Percentiles rank a stretch among this genome's conserved stretches.
Conservation (phyloP, 352 stramenopile genomes). For the Phytophthora hibernalis region DNA sequence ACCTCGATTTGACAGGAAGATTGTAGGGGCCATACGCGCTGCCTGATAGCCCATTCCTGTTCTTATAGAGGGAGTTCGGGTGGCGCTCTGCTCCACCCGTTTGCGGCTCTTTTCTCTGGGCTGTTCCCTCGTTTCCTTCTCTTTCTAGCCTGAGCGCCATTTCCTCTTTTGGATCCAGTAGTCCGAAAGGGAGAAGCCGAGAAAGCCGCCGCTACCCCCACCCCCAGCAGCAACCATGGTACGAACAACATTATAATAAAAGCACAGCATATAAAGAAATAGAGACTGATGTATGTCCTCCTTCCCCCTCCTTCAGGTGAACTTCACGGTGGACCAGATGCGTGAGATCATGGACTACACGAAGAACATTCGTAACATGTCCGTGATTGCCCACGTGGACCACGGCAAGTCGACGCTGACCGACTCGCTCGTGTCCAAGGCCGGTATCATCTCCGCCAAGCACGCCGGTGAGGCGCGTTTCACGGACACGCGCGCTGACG, state of each 20-base stretch:
- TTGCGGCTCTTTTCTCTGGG: constrained; percentile 50
- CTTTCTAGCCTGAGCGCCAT: constrained; percentile 36
- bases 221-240: constrained; percentile 63
- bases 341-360: constrained; percentile 98
- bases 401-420: constrained; percentile 99
- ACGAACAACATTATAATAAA: constrained; percentile 5
- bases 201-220: constrained; percentile 32
- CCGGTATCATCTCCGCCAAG: constrained; percentile 99
- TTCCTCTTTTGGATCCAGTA: constrained; percentile 72
- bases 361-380: constrained; percentile 99
- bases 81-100: constrained; percentile 66
- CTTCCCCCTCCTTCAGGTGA: constrained; percentile 84
- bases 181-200: constrained; percentile 44
- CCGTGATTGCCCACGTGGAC: constrained; percentile 99
- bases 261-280: not conserved
- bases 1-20: constrained; percentile 45
- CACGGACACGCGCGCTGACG: constrained; percentile 99
- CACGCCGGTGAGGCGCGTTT: constrained; percentile 98
- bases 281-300: constrained; percentile 2
- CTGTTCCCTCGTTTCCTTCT: constrained; percentile 17
- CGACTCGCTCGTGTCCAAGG: constrained; percentile 99
- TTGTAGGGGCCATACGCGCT: constrained; percentile 50
- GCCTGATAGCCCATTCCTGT: constrained; percentile 1
- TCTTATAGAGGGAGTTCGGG: constrained; percentile 6
- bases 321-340: constrained; percentile 99